phyloP scores from a whole-genome alignment of 2,329 filamentous ascomycete species.

The Eutypa lata region DNA sequence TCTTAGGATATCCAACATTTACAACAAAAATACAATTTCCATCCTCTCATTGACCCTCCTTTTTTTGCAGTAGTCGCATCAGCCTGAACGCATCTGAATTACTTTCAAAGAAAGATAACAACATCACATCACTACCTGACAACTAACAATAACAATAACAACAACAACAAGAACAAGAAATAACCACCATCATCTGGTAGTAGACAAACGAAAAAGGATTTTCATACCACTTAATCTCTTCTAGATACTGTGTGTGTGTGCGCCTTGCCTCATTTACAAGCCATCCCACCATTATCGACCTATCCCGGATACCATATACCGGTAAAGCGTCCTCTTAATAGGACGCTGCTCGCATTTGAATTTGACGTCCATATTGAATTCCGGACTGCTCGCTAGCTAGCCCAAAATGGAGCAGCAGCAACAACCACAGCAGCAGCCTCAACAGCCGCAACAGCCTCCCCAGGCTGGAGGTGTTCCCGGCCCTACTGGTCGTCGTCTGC shows the following conservation, averaged over 20 bases:
- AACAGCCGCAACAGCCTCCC: slow-evolving; percentile 44
- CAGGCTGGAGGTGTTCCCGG: slow-evolving; percentile 60
- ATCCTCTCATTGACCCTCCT: slow-evolving; percentile 40
- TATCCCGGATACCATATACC: not conserved
- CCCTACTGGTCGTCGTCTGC: slow-evolving; percentile 82
- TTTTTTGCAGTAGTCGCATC: slow-evolving; percentile 31
- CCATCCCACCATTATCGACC: not conserved
- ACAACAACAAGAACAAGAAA: not conserved
- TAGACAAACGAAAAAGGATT: not conserved
- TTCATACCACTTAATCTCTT: not conserved
- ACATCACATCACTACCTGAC: slow-evolving; percentile 15
- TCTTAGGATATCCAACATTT: slow-evolving; percentile 26
- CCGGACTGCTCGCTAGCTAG: slow-evolving; percentile 37
- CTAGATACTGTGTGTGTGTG: not conserved
- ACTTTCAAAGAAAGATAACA: slow-evolving; percentile 10
- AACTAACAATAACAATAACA: slow-evolving; percentile 5
- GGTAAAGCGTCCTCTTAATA: not conserved
- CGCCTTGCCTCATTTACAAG: not conserved
- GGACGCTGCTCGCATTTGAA: slow-evolving; percentile 7
- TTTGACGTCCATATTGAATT: slow-evolving; percentile 37
- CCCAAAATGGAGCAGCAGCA: slow-evolving; percentile 66
- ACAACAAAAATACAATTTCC: slow-evolving; percentile 39
- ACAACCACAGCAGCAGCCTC: slow-evolving; percentile 33
- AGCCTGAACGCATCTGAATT: slow-evolving; percentile 26
- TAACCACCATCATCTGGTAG: not conserved